phyloP scores from a whole-genome alignment of 371 early-diverging fungal genomes.

The Chytridium lagenaria region DNA sequence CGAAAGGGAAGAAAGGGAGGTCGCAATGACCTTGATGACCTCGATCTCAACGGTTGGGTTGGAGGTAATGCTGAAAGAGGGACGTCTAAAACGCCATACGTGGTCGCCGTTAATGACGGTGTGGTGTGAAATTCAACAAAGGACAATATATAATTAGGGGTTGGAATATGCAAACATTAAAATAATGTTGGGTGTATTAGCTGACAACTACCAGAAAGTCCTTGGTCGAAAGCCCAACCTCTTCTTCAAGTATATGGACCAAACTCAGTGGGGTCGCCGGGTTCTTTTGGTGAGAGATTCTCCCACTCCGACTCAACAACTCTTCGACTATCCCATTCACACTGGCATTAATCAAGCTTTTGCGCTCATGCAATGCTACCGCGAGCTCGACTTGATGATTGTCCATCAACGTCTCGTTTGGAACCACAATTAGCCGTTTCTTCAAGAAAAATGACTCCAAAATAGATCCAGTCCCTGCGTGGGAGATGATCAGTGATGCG shows the following conservation, averaged over 20 bases:
- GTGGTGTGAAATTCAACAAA: no score
- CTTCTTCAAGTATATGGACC: slow-evolving; percentile 1
- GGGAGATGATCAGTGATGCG: slow-evolving; percentile 73
- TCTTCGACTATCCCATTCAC: slow-evolving; percentile 8
- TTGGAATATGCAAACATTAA: no score
- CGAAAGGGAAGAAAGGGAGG: neutral
- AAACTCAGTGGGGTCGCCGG: neutral
- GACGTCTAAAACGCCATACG: neutral
- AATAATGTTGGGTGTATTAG: no score
- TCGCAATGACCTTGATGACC: neutral
- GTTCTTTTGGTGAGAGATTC: neutral
- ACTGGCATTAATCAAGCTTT: slow-evolving; percentile 51
- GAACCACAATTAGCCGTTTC: slow-evolving; percentile 75
- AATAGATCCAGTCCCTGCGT: slow-evolving; percentile 77
- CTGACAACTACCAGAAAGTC: slow-evolving; percentile 5
- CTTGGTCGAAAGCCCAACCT: slow-evolving; percentile 18
- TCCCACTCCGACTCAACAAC: neutral
- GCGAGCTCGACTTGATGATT: slow-evolving; percentile 91
- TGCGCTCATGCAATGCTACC: slow-evolving; percentile 61
- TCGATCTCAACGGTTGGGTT: neutral
- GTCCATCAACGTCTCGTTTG: slow-evolving; percentile 78
- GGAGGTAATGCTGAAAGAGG: neutral
- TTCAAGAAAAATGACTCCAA: slow-evolving; percentile 72
- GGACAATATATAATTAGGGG: no score
- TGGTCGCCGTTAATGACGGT: neutral